A percentile compares a stretch with the other conserved stretches of the same genome.
These are phyloP conservation scores for Lentinula sp. DNA, from an alignment of 768 basidiomycete genomes.

Conservation along the genomic window DNA sequence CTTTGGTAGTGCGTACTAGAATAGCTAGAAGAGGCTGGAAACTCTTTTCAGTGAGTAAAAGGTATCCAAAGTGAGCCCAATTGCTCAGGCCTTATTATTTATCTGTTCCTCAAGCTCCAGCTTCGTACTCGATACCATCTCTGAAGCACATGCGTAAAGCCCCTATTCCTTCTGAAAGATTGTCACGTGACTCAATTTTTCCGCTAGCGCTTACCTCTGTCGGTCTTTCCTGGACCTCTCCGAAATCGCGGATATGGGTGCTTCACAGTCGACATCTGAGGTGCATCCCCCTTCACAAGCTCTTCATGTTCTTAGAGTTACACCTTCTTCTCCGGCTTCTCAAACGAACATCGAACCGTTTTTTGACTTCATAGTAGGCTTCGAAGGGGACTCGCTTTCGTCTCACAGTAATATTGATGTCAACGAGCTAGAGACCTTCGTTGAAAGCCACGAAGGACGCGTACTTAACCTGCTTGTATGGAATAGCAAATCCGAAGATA, in stretches of 20 bases:
- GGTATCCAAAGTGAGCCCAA: too few species aligned
- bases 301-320: constrained; percentile 85
- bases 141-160: too few species aligned
- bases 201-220: too few species aligned
- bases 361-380: constrained; percentile 95
- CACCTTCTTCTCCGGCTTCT: constrained; percentile 84
- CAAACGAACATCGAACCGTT: constrained; percentile 83
- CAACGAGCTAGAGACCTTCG: constrained; percentile 68
- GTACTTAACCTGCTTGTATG: constrained; percentile 71
- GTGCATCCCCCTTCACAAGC: constrained; percentile 53
- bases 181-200: too few species aligned
- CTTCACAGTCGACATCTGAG: constrained; percentile 60
- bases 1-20: too few species aligned
- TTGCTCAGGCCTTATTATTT: too few species aligned
- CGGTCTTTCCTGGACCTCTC: too few species aligned
- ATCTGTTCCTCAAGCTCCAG: too few species aligned
- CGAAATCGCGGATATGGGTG: constrained; percentile 46
- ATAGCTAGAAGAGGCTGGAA: too few species aligned
- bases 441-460: constrained; percentile 73
- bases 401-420: constrained; percentile 57
- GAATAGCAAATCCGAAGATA: constrained; percentile 73
- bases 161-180: too few species aligned
- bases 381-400: constrained; percentile 61
- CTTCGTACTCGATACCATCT: too few species aligned
- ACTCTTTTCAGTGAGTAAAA: too few species aligned